Evolutionary conservation across 75 land plant genomes (phyloP).

Genomic region (Chamaecyparis obtusa): DNA sequence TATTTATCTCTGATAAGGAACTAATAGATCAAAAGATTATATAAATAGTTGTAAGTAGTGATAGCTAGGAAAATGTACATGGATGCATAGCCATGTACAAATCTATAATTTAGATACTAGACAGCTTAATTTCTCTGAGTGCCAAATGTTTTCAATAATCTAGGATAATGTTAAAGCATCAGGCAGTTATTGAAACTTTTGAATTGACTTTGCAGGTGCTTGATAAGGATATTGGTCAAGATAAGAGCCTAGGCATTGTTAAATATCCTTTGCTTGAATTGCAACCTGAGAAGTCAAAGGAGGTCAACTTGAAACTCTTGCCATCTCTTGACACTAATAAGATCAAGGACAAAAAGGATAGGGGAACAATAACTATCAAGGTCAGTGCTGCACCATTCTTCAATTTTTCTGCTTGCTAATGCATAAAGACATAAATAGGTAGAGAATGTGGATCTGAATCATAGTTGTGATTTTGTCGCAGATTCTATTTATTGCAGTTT

Average conservation of each 20-base stretch:
- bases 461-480: no score
- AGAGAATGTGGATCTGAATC: not conserved
- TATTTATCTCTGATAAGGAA: no score
- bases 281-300: constrained; percentile 49
- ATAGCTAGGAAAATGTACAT: no score
- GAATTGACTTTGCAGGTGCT: constrained; percentile 49
- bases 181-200: not conserved
- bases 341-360: constrained; percentile 69
- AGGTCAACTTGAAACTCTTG: constrained; percentile 43
- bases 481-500: no score
- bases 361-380: constrained; percentile 65
- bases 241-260: constrained; percentile 58
- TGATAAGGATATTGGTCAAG: constrained; percentile 69
- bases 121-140: not conserved
- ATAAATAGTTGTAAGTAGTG: no score
- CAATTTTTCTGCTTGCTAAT: not conserved
- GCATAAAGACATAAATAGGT: not conserved
- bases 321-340: constrained; percentile 68
- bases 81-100: no score
- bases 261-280: constrained; percentile 54
- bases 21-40: no score
- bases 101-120: not conserved
- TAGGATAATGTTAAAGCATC: not conserved
- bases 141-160: not conserved
- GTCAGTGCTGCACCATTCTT: constrained; percentile 22